phyloP scores from a whole-genome alignment of 2,329 filamentous ascomycete species.

The Stylonectria norvegica region DNA sequence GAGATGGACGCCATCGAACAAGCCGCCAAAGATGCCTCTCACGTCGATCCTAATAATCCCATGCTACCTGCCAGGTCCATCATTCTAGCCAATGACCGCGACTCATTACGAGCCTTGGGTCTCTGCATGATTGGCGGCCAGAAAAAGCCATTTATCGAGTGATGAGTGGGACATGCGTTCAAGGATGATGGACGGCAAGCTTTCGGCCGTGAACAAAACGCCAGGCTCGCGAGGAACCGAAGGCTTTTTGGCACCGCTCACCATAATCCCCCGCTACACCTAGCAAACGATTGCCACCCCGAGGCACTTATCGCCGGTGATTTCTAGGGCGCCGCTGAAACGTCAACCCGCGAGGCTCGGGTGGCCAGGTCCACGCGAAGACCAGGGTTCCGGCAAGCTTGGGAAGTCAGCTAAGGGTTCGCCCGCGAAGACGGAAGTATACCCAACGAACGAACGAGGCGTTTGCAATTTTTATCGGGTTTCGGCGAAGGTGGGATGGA shows the following conservation, averaged over 20 bases:
- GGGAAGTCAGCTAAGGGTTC: too few relatives aligned
- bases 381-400: conserved; percentile 3
- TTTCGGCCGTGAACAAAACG: neutral
- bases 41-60: conserved; percentile 82
- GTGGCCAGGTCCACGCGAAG: conserved; percentile 3
- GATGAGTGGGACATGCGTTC: too few relatives aligned
- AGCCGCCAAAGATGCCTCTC: conserved; percentile 85
- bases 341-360: too few relatives aligned
- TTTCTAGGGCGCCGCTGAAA: too few relatives aligned
- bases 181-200: neutral
- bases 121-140: conserved; percentile 61
- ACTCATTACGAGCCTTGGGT: conserved; percentile 58
- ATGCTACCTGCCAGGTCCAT: conserved; percentile 87
- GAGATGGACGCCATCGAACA: conserved; percentile 99
- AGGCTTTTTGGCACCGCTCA: too few relatives aligned
- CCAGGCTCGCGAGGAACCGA: neutral
- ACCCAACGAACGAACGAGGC: conserved; percentile 22
- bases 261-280: too few relatives aligned
- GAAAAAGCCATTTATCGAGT: conserved; percentile 65
- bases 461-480: conserved; percentile 22
- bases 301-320: too few relatives aligned
- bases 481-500: conserved; percentile 16
- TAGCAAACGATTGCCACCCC: too few relatives aligned
- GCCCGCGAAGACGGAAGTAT: conserved; percentile 17
- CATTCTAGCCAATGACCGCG: conserved; percentile 71